Conservation (phyloP, 306 rosid genomes). For the Fragaria iinumae region DNA sequence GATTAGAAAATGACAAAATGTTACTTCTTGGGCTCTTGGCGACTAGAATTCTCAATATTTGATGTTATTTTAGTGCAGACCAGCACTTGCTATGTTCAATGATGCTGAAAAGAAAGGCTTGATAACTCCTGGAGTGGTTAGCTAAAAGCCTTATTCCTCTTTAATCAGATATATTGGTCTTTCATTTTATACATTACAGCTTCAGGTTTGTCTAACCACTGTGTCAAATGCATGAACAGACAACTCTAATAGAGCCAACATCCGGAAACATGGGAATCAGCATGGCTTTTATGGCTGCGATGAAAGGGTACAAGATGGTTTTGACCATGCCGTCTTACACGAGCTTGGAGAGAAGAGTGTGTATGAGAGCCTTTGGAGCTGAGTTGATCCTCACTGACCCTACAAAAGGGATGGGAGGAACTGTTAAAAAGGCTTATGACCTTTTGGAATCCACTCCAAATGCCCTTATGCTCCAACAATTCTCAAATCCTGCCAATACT, state of each 20-base stretch:
- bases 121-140: constrained; percentile 55
- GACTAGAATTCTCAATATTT: background rate
- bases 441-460: constrained; percentile 76
- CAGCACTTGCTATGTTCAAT: constrained; percentile 46
- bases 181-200: background rate
- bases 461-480: constrained; percentile 84
- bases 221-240: constrained; percentile 36
- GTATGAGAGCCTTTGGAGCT: constrained; percentile 92
- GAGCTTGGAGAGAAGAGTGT: constrained; percentile 72
- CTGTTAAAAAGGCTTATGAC: constrained; percentile 78
- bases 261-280: constrained; percentile 96
- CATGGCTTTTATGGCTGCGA: constrained; percentile 77
- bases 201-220: background rate
- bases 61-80: constrained; percentile 28
- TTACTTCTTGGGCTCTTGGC: background rate
- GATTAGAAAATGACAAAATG: background rate
- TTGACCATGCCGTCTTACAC: constrained; percentile 82
- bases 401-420: constrained; percentile 74
- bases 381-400: constrained; percentile 86
- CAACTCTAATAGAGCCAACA: constrained; percentile 78
- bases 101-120: constrained; percentile 55
- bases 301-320: constrained; percentile 83
- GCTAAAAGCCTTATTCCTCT: constrained; percentile 3
- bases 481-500: constrained; percentile 83
- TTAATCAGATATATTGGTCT: background rate